These are phyloP conservation scores for Talaromyces sp. DNA, from an alignment of 2,329 filamentous ascomycete species.

Conservation along the genomic window DNA sequence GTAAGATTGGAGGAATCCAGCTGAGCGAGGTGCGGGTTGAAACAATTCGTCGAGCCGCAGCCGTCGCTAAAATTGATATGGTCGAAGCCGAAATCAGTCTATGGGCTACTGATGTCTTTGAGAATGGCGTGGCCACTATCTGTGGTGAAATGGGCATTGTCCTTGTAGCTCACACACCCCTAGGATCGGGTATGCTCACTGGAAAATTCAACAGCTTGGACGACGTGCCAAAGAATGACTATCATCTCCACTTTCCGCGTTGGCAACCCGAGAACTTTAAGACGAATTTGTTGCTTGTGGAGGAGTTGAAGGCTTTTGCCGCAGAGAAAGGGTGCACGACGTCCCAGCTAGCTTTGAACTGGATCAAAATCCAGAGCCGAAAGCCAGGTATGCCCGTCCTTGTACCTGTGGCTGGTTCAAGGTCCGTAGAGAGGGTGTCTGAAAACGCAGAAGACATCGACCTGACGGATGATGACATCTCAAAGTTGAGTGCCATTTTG, in stretches of 20 bases:
- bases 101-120: slow-evolving; percentile 55
- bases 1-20: slow-evolving; percentile 44
- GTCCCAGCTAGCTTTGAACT: slow-evolving; percentile 50
- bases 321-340: slow-evolving; percentile 41
- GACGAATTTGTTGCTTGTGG: slow-evolving; percentile 50
- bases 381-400: slow-evolving; percentile 33
- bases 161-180: slow-evolving; percentile 58
- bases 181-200: slow-evolving; percentile 56
- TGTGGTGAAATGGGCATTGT: slow-evolving; percentile 58
- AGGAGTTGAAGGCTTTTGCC: slow-evolving; percentile 46
- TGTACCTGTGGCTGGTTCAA: slow-evolving; percentile 45
- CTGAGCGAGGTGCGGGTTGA: slow-evolving; percentile 44
- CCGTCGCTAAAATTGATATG: slow-evolving; percentile 53
- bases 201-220: slow-evolving; percentile 46
- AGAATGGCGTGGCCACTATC: slow-evolving; percentile 56
- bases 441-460: slow-evolving; percentile 42
- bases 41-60: slow-evolving; percentile 42
- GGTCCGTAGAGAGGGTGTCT: slow-evolving; percentile 33
- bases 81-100: slow-evolving; percentile 62
- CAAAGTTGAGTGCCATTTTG: slow-evolving; percentile 9
- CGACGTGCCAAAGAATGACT: slow-evolving; percentile 49
- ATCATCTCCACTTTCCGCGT: slow-evolving; percentile 44
- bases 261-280: slow-evolving; percentile 52
- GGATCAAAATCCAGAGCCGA: slow-evolving; percentile 36
- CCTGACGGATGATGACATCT: slow-evolving; percentile 42